Evolutionary conservation across 2,329 filamentous ascomycete species (phyloP), one percentile per base, ranked within the genome.

Genomic region (Fusarium buharicum): DNA sequence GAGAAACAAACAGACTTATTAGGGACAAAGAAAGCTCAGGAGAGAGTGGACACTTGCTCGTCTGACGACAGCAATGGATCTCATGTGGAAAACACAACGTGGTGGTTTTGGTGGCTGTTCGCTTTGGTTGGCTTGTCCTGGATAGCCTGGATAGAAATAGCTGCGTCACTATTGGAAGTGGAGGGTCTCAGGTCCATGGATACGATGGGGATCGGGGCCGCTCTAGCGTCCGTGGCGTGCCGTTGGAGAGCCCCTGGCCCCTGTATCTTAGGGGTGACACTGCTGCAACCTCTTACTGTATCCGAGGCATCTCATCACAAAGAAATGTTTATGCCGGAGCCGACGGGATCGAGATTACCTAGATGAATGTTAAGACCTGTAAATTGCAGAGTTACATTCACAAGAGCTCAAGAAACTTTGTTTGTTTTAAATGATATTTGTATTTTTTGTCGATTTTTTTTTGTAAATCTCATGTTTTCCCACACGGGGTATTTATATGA

Each of bases 21-120:
- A 45, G 30, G 41, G 56, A 49, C 36, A 24, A 44, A 40, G 46
- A 46, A 59, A 31, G 40, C 39, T 63, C 66, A 68, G 53, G 60
- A 65, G 60, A 54, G 46, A 43, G 64, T 62, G 62, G 63, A 55
- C 55, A 67, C 60, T 51, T 52, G 62, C 53, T 64, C 53, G 55
- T 56, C 63, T 57, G 58, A 66, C 50, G 55, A 40, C 53, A 38
- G 51, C 58, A 61, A 55, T 31, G 38, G 52, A 62, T 58, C 44
- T 55, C 38, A 48, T 57, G 43, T 62, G 31, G 47, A 61, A 57
- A 50, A 53, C 22, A 24, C 22, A 24, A 24, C 56, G 56, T 65
- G 44, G 58, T 58, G 47, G 55, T 55, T 59, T 50, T 53, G 49
- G 66, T 68, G 52, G 62, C 58, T 57, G 51, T 36, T 52, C 50